Percentiles rank a stretch among this genome's conserved stretches.
Evolutionary conservation across 768 basidiomycete species (phyloP).

Genomic region (Naematelia aurantialba): DNA sequence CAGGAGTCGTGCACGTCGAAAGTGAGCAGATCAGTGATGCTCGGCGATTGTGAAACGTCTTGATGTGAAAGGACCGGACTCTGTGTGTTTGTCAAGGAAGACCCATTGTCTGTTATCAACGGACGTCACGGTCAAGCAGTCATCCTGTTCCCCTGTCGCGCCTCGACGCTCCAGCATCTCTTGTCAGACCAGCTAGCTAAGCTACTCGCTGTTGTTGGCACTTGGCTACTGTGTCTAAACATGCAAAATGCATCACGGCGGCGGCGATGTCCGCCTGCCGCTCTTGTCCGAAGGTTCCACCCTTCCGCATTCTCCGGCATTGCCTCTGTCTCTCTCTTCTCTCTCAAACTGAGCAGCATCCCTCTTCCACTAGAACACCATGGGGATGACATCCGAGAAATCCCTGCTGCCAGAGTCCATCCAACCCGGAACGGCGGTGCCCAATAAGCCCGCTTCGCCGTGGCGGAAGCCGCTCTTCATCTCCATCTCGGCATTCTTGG

Average conservation of each 20-base stretch:
- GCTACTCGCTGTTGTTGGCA: no score
- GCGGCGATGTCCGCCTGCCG: not conserved
- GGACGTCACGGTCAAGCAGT: no score
- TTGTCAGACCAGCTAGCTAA: no score
- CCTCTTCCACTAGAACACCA: not conserved
- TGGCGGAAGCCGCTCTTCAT: not conserved
- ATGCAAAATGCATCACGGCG: no score
- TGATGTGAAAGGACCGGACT: no score
- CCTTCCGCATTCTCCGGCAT: not conserved
- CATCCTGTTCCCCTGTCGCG: no score
- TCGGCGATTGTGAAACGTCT: no score
- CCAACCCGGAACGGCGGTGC: not conserved
- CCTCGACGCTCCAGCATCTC: not conserved
- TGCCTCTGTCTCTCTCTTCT: not conserved
- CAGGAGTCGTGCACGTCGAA: no score
- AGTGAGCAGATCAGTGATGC: no score
- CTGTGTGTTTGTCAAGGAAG: no score
- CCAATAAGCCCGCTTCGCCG: not conserved
- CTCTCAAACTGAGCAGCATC: not conserved
- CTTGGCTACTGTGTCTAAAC: no score
- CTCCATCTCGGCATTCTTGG: not conserved
- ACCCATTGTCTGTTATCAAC: no score
- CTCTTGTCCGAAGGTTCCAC: not conserved
- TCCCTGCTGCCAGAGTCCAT: not conserved
- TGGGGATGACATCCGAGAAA: not conserved